phyloP scores from a whole-genome alignment of 148 eudicot species.

The Polygonum maritimum region DNA sequence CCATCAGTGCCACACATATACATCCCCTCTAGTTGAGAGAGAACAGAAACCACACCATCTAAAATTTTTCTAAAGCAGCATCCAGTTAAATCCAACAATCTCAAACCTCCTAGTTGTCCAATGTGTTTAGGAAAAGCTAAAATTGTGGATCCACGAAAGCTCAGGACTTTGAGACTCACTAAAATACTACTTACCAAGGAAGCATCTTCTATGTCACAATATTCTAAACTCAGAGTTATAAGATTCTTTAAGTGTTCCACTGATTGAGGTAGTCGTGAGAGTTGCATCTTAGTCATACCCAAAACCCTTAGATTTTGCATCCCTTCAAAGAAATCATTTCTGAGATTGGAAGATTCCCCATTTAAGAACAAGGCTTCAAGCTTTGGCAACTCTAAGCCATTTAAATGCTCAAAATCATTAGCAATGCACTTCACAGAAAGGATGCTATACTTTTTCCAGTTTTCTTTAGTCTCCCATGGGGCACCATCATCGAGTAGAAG shows the following conservation, averaged over 20 bases:
- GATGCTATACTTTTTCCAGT: neutral
- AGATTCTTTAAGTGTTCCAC: neutral
- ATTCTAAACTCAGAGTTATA: neutral
- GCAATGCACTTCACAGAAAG: neutral
- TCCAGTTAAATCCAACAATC: conserved; percentile 1
- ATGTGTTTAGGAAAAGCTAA: neutral
- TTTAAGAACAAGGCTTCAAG: conserved; percentile 2
- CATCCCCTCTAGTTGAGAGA: neutral
- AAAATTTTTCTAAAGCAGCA: neutral
- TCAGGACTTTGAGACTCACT: conserved; percentile 1
- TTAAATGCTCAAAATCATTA: neutral
- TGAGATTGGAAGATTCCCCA: neutral
- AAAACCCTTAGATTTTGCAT: neutral
- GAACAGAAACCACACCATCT: neutral
- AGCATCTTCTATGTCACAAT: conserved; percentile 7
- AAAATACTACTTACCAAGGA: neutral
- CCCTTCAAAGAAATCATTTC: neutral
- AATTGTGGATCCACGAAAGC: conserved; percentile 1
- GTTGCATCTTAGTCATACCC: conserved; percentile 7
- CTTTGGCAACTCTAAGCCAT: neutral
- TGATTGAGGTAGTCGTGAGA: neutral
- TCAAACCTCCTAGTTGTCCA: neutral
- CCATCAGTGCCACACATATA: neutral
- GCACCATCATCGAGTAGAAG: neutral
- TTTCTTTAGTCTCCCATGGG: neutral